A percentile compares a stretch with the other conserved stretches of the same genome.
Evolutionary conservation across 2,329 filamentous ascomycete genomes (phyloP).

Genomic region (Pestalotiopsis fici): DNA sequence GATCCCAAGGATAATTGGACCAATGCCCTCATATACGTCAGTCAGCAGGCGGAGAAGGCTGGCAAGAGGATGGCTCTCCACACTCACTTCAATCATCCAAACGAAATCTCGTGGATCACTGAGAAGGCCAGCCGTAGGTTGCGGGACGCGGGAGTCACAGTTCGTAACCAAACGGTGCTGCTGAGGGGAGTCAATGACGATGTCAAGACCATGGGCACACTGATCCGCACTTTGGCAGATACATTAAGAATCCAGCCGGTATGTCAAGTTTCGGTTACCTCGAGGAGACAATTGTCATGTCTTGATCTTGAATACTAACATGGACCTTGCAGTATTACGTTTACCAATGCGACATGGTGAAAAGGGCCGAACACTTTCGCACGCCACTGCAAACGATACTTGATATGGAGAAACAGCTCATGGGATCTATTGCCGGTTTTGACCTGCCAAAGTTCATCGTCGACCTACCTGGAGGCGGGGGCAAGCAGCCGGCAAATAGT

Average conservation of each 20-base stretch:
- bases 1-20: constrained; percentile 56
- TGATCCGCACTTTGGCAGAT: constrained; percentile 56
- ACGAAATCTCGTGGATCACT: constrained; percentile 63
- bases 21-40: constrained; percentile 50
- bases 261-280: constrained; percentile 17
- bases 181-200: constrained; percentile 61
- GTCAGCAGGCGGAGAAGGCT: constrained; percentile 47
- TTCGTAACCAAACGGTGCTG: constrained; percentile 63
- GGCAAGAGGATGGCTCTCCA: constrained; percentile 64
- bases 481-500: constrained; percentile 60
- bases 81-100: constrained; percentile 66
- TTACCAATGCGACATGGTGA: constrained; percentile 66
- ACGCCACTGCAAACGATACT: constrained; percentile 62
- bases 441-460: constrained; percentile 64
- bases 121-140: constrained; percentile 50
- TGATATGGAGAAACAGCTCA: constrained; percentile 56
- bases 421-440: constrained; percentile 63
- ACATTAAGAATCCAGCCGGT: constrained; percentile 57
- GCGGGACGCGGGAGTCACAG: constrained; percentile 50
- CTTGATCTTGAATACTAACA: constrained; percentile 1
- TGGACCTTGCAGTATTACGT: constrained; percentile 56
- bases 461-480: constrained; percentile 63
- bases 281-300: neutral
- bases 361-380: constrained; percentile 61
- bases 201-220: constrained; percentile 48